Conservation (phyloP, 495 filamentous ascomycete species). For the Pyrenopolyporus hunteri region DNA sequence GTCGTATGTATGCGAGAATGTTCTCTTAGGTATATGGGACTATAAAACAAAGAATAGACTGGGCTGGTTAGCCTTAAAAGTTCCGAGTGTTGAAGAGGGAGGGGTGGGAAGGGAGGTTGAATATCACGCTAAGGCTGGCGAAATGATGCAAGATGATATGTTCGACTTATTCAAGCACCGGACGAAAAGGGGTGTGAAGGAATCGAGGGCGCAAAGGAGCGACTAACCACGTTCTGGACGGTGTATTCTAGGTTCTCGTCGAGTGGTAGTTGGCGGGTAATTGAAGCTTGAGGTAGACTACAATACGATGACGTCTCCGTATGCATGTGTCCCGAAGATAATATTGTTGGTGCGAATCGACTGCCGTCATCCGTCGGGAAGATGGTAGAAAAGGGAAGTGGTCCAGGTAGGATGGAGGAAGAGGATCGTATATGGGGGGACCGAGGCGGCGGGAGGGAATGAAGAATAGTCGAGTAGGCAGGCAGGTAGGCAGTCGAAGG, state of each 20-base stretch:
- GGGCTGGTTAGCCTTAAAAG: constrained; percentile 11
- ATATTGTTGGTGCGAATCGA: constrained; percentile 5
- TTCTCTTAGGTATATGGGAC: constrained; percentile 18
- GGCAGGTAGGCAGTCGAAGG: constrained; percentile 25
- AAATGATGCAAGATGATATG: background rate
- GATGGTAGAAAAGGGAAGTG: background rate
- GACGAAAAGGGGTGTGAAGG: background rate
- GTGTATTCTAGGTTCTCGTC: too few relatives aligned
- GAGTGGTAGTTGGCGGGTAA: background rate
- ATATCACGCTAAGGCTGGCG: constrained; percentile 3
- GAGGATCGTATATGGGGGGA: constrained; percentile 1
- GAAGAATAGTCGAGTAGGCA: constrained; percentile 21
- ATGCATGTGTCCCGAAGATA: constrained; percentile 13
- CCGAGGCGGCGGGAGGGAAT: constrained; percentile 10
- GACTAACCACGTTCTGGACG: constrained; percentile 21
- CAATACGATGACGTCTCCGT: constrained; percentile 7
- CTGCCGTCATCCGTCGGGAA: constrained; percentile 16
- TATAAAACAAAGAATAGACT: constrained; percentile 23
- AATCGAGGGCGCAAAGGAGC: constrained; percentile 13
- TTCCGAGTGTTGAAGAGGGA: background rate
- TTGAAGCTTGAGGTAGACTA: constrained; percentile 5
- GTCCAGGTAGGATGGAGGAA: background rate
- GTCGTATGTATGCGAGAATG: constrained; percentile 22
- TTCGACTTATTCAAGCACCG: background rate
- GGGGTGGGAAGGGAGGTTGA: constrained; percentile 3